These are phyloP conservation scores for Fennellomyces sp. DNA, from an alignment of 371 early-diverging fungal genomes.

Conservation along the genomic window DNA sequence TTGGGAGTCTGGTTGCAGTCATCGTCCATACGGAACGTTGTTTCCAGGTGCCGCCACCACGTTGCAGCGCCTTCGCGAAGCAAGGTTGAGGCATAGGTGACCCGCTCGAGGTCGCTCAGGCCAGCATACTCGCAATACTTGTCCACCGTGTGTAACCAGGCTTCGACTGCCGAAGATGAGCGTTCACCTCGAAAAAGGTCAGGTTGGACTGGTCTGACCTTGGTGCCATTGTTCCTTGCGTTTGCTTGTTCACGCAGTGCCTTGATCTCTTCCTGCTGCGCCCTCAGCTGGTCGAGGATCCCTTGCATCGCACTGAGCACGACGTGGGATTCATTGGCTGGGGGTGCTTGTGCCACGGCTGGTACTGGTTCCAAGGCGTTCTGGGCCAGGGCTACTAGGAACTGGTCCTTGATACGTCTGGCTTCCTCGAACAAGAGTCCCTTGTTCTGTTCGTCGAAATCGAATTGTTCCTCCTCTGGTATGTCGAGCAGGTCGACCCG, in stretches of 20 bases:
- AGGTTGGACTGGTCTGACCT: conserved; percentile 2
- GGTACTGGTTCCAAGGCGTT: too few species aligned
- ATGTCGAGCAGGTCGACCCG: neutral
- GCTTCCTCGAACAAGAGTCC: too few species aligned
- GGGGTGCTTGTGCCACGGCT: too few species aligned
- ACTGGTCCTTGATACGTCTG: too few species aligned
- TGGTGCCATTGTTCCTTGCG: neutral
- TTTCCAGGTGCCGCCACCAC: conserved; percentile 9
- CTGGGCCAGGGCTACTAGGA: too few species aligned
- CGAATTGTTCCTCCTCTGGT: neutral
- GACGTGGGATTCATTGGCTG: neutral
- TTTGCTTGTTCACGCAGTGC: neutral
- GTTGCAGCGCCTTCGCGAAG: conserved; percentile 3
- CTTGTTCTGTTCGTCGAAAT: too few species aligned
- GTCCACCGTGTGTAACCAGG: conserved; percentile 8
- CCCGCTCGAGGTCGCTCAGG: conserved; percentile 4
- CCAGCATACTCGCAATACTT: conserved; percentile 3
- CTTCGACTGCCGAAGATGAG: conserved; percentile 7
- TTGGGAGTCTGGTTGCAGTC: neutral
- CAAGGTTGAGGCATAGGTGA: neutral
- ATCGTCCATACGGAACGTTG: neutral
- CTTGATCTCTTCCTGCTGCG: conserved; percentile 5
- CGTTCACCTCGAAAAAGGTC: conserved; percentile 6
- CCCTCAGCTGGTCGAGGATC: neutral
- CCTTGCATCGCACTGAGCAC: neutral